Evolutionary conservation across 2,329 filamentous ascomycete species (phyloP).

Genomic region (Cordyceps farinosa): DNA sequence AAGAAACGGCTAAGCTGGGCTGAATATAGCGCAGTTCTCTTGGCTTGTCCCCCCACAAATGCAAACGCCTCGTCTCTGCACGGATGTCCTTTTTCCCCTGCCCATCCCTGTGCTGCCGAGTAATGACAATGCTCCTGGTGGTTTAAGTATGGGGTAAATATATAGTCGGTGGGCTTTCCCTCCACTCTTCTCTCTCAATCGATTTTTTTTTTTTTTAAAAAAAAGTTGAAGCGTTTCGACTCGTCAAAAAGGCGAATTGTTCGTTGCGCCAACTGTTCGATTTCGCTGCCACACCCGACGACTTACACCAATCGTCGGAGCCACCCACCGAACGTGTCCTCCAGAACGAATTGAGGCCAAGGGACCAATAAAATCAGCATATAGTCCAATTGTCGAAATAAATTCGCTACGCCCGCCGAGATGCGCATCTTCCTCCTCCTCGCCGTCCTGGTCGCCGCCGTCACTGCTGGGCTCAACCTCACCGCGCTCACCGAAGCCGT

Average conservation of each 20-base stretch:
- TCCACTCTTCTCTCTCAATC: neutral
- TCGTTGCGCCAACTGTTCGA: too few relatives aligned
- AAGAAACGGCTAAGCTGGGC: neutral
- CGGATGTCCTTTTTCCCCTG: neutral
- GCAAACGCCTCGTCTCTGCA: constrained; percentile 3
- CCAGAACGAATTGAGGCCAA: too few relatives aligned
- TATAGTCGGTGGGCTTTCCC: neutral
- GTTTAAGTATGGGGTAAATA: neutral
- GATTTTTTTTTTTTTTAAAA: too few relatives aligned
- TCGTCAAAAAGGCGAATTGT: too few relatives aligned
- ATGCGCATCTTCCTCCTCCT: constrained; percentile 26
- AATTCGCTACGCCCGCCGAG: neutral
- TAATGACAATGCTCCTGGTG: neutral
- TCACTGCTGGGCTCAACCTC: constrained; percentile 25
- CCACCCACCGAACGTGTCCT: neutral
- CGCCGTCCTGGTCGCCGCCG: constrained; percentile 25
- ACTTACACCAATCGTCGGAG: neutral
- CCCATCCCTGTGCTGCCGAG: neutral
- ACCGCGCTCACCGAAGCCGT: constrained; percentile 25
- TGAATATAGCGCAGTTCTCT: neutral
- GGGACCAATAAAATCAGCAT: too few relatives aligned
- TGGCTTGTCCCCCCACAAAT: constrained; percentile 1
- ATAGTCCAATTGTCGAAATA: neutral
- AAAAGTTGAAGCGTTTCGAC: too few relatives aligned
- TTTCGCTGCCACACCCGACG: too few relatives aligned